Base-by-base conservation (phyloP, 192 early-diverging fungal species). In the Diversispora epigaea region DNA sequence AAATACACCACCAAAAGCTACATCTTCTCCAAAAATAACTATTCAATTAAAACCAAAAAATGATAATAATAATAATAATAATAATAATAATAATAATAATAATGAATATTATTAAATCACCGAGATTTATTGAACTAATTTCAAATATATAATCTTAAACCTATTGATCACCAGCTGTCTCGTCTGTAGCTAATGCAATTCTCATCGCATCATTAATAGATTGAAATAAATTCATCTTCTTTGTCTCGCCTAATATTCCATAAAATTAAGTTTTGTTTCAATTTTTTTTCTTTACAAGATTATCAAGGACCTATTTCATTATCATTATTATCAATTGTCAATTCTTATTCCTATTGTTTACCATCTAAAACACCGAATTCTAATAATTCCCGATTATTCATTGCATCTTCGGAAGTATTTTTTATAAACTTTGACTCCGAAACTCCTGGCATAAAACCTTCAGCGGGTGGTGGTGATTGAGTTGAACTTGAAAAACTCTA, bases 1-100 rank as follows among this genome's bases (percentile, higher is more conserved):
- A 82, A 99, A 99, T 10, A 99, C 97, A 9, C 97, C 97, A 68
- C 97, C 97, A 82, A 99, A 99, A 6, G 92, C 90, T 3, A 99
- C 95, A 85, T 99, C 97, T 79, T 99, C 96, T 56, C 96, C 96
- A 87, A 98, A 98, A 11, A 98, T 87, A 0, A 96, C 95, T 88
- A 73, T 32, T 41, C 0, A 68, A 11, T 41, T 32, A 15, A 19
- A 43, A 8, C 14, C 17, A 11, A 17, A 17, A 2, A n/a, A n/a
- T n/a, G n/a, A 32, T 32, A 2, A 32, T 32, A 2, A 32, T 32
- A 2, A 32, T 32, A 32, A 32, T 32, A 32, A 32, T 32, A 32
- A 32, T 32, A n/a, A 32, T 32, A 2, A 32, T 32, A 2, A 32
- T 32, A 2, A 32, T 32, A 32, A 32, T 32, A 32, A 32, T 32